Percentiles rank a stretch among this genome's conserved stretches.
Evolutionary conservation across 257 asterid genomes (phyloP).

Genomic region (Marsdenia floribunda): DNA sequence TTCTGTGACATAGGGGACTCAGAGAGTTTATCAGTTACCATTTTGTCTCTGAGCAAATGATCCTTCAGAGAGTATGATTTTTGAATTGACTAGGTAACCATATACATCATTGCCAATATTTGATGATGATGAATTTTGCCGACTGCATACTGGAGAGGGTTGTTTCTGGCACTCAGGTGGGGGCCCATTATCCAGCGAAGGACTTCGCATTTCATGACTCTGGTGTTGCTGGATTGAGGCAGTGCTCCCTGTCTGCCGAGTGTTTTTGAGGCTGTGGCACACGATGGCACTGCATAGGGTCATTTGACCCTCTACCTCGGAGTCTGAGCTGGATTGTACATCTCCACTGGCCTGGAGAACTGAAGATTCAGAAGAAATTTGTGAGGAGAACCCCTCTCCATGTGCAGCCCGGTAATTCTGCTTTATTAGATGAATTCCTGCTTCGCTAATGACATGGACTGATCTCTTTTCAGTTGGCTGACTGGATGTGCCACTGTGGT

Average conservation of each 20-base stretch:
- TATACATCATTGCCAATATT: slow-evolving; percentile 17
- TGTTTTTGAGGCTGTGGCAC: slow-evolving; percentile 22
- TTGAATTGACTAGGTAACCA: slow-evolving; percentile 29
- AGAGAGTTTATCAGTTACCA: slow-evolving; percentile 33
- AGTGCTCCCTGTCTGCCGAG: slow-evolving; percentile 31
- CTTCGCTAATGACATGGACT: slow-evolving; percentile 24
- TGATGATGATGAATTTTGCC: slow-evolving; percentile 21
- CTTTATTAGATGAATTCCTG: slow-evolving; percentile 22
- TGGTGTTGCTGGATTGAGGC: slow-evolving; percentile 34
- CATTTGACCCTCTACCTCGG: slow-evolving; percentile 59
- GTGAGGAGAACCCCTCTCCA: slow-evolving; percentile 72
- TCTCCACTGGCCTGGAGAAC: slow-evolving; percentile 53
- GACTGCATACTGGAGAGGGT: slow-evolving; percentile 23
- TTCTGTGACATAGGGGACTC: neutral
- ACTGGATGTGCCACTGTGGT: slow-evolving; percentile 38
- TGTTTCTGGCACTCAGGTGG: slow-evolving; percentile 32
- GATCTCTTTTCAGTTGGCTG: slow-evolving; percentile 29
- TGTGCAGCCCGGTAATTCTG: slow-evolving; percentile 32
- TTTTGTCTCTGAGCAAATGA: slow-evolving; percentile 29
- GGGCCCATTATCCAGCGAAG: slow-evolving; percentile 20
- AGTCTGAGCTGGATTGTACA: slow-evolving; percentile 38
- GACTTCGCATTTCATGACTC: slow-evolving; percentile 24
- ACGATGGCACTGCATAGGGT: slow-evolving; percentile 37
- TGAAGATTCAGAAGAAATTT: slow-evolving; percentile 66
- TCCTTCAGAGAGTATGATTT: slow-evolving; percentile 18